Percentiles rank a stretch among this genome's conserved stretches.
phyloP scores from a whole-genome alignment of 78 protist genomes.

The Chrysochromulina parva region DNA sequence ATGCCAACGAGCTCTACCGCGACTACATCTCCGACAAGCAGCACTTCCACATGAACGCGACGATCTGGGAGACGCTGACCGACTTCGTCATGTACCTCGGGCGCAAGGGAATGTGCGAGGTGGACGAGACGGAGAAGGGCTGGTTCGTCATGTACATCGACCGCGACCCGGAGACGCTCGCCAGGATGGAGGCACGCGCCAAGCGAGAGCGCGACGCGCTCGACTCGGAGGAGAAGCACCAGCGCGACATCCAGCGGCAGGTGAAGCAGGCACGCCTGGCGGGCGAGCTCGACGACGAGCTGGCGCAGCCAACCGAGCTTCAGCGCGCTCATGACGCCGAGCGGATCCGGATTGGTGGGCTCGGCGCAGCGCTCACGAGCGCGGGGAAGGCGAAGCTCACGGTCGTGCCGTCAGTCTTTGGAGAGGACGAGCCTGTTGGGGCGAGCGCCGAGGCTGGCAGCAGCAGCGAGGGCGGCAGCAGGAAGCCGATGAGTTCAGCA shows the following conservation, averaged over 20 bases:
- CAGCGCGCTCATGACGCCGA: too few relatives aligned
- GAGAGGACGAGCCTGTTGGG: too few relatives aligned
- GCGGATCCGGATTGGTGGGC: too few relatives aligned
- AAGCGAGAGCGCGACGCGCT: neutral
- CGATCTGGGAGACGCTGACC: conserved; percentile 61
- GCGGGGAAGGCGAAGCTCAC: too few relatives aligned
- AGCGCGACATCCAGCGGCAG: neutral
- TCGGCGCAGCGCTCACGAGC: too few relatives aligned
- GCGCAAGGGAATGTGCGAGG: conserved; percentile 67
- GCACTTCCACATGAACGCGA: conserved; percentile 53
- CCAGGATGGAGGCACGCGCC: neutral
- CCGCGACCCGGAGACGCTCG: conserved; percentile 33
- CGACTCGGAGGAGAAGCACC: conserved; percentile 1
- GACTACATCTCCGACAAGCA: conserved; percentile 19
- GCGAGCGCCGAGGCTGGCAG: too few relatives aligned
- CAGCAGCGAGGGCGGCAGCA: too few relatives aligned
- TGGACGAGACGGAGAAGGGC: conserved; percentile 88
- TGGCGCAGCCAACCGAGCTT: neutral
- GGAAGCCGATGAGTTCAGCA: too few relatives aligned
- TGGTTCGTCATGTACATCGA: conserved; percentile 65
- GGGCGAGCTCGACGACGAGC: too few relatives aligned
- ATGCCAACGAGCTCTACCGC: conserved; percentile 20
- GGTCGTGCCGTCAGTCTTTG: too few relatives aligned
- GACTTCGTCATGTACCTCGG: conserved; percentile 83
- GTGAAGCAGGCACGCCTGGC: neutral